phyloP scores from a whole-genome alignment of 306 rosid species.

The Crotalaria pallida region DNA sequence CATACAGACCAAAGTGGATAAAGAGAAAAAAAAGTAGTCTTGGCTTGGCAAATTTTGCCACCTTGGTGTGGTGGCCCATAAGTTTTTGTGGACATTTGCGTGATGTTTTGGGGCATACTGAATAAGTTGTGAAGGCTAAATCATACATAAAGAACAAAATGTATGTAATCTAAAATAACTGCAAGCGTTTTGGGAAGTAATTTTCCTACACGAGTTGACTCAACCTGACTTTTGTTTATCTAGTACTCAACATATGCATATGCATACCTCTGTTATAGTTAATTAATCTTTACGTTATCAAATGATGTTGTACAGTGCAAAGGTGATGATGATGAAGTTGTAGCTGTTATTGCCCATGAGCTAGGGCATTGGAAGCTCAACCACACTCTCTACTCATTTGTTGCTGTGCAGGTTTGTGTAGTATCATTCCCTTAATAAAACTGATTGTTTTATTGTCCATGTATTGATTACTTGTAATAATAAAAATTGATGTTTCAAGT shows the following conservation, averaged over 20 bases:
- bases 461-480: not conserved
- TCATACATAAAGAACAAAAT: not conserved
- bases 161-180: not conserved
- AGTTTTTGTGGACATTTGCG: not conserved
- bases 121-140: not conserved
- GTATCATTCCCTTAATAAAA: conserved; percentile 17
- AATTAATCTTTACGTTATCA: conserved; percentile 5
- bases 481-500: not conserved
- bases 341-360: conserved; percentile 96
- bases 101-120: not conserved
- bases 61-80: not conserved
- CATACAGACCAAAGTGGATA: not conserved
- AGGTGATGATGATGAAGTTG: conserved; percentile 84
- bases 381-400: conserved; percentile 85
- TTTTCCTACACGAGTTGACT: not conserved
- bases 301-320: conserved; percentile 63
- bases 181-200: not conserved
- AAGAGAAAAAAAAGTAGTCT: not conserved
- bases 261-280: not conserved
- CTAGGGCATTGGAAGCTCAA: conserved; percentile 98
- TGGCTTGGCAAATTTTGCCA: not conserved
- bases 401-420: conserved; percentile 85
- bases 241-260: not conserved
- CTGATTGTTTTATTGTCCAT: not conserved
- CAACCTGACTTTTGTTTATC: not conserved